Evolutionary conservation across 2,329 filamentous ascomycete species (phyloP), one percentile per base, ranked within the genome.

Genomic region (Beauveria australis): DNA sequence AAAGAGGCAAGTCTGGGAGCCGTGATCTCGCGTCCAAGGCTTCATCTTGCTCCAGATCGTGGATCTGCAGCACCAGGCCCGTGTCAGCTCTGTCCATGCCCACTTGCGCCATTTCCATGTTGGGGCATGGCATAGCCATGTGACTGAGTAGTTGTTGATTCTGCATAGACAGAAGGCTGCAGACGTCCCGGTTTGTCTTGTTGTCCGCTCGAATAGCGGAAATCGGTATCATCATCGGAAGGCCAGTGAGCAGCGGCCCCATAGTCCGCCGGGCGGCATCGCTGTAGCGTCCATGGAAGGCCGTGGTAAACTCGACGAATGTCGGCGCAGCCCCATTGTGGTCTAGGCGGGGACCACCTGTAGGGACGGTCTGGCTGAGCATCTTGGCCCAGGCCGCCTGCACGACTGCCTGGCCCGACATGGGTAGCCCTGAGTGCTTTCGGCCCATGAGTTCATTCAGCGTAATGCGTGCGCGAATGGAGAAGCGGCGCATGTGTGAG

Each of bases 331-430:
- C 28, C 30, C 22, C 33, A n/a, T 10, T 5, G 6, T 8, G 19
- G 7, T 26, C 43, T 2, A n/a, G 7, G 18, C 14, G 18, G 8
- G 26, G 3, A 6, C 37, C 16, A 30, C n/a, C 18, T 22, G n/a
- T 6, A 16, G 24, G 37, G 26, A 53, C 16, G 19, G 60, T 57
- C 47, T 62, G 54, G 24, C 43, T 52, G 19, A 60, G 44, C 22
- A 63, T 60, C 22, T 54, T 63, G 37, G 62, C 48, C 59, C 60
- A 63, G 3, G 62, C 62, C 4, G 62, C 60, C 44, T 63, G 41
- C 5, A 43, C 62, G 19, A 62, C 54, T n/a, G 60, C 46, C 14
- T 53, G 40, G 9, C 61, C 33, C 3, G 58, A 61, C 44, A 61
- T 56, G 3, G 60, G 37, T 26, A 49, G 5, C 40, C 37, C 52